Base-by-base conservation (phyloP, 352 stramenopile species). In the Phytophthora multivora region DNA sequence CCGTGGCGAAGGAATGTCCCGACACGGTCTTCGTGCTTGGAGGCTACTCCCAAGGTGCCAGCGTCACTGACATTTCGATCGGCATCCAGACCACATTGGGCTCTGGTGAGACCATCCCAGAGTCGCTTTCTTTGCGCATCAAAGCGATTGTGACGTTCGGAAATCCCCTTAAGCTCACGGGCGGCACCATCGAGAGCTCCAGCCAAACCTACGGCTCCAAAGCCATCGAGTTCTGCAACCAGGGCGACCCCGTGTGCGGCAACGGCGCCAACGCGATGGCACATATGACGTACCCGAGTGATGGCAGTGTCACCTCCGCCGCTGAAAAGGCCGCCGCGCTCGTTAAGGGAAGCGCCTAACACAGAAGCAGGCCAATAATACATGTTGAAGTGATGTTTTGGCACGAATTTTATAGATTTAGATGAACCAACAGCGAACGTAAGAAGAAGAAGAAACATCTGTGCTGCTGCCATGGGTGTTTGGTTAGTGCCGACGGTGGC, bases 21-120 rank as follows among this genome's bases (percentile, higher is more conserved):
- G 62, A 72, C 62, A 66, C 68, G 0, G 54, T 69, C 5, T 76
- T 76, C 51, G 55, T 71, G 39, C 49, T 75, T 3, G 58, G 58
- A 5, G 63, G 63, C 8, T 76, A 79, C 46, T 79, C 71, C 5
- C 71, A 79, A 45, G 65, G 66, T 8, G 68, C 50, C 5, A 77
- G 64, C 9, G 58, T 73, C 41, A 73, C 63, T 2, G 69, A 71
- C 36, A 77, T 77, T 18, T 33, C 69, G 0, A 62, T 77, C 35
- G 69, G 69, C 12, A 72, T 76, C 52, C 35, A 40, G 31, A 72
- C 67, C 12, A 58, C 28, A 10, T 45, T 75, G 9, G 67, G 67
- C 13, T 46, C 43, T 4, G 62, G 67, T 15, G 18, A 65, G 13
- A 40, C 35, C 13, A 40, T 40, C n/a, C 35, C 35, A 6, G 35